A percentile compares a stretch with the other conserved stretches of the same genome.
Evolutionary conservation across 768 basidiomycete species (phyloP).

Genomic region (Mycena vulgaris): DNA sequence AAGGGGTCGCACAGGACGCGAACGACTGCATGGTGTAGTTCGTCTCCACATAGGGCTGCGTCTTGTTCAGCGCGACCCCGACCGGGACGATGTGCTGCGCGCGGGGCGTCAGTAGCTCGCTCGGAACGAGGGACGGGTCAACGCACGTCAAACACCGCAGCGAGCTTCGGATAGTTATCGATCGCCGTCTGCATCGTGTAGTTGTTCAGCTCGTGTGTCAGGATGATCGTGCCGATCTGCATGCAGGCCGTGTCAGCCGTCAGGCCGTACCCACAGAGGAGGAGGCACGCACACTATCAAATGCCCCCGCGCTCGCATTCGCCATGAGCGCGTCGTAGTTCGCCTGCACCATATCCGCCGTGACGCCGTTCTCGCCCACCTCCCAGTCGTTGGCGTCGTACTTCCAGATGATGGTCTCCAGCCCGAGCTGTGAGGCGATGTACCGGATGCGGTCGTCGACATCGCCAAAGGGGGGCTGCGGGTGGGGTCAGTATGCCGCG

Average conservation of each 20-base stretch:
- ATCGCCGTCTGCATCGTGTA: conserved; percentile 73
- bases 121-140: neutral
- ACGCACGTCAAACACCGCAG: conserved; percentile 61
- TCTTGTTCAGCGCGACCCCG: conserved; percentile 64
- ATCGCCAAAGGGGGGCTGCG: conserved; percentile 41
- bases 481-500: conserved; percentile 10
- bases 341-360: conserved; percentile 7
- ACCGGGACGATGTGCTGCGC: conserved; percentile 66
- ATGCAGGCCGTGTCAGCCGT: neutral
- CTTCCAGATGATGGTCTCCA: conserved; percentile 78
- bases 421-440: conserved; percentile 29
- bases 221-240: conserved; percentile 32
- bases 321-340: conserved; percentile 31
- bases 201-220: conserved; percentile 71
- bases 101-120: too few species aligned
- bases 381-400: conserved; percentile 82
- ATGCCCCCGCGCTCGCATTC: conserved; percentile 8
- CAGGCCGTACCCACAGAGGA: too few species aligned
- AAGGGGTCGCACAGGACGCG: conserved; percentile 6
- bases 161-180: conserved; percentile 63
- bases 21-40: conserved; percentile 39
- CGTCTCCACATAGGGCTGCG: conserved; percentile 67
- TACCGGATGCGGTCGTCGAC: conserved; percentile 38
- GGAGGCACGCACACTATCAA: conserved; percentile 15
- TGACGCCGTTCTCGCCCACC: neutral